Conservation (phyloP, 2,329 filamentous ascomycete genomes). For the Xylaria sp. region DNA sequence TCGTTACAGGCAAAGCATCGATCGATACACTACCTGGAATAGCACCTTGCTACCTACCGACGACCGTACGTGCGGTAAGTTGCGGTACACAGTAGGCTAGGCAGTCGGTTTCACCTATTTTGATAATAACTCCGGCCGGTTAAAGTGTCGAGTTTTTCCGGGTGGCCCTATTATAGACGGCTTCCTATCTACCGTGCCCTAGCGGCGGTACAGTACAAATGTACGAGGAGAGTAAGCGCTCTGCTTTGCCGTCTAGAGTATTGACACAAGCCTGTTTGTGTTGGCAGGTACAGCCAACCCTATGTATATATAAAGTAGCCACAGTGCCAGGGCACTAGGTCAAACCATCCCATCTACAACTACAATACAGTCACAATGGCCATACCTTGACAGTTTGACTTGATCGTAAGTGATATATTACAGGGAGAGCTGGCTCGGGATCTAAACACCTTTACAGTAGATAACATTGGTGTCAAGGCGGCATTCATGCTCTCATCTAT, state of each 20-base stretch:
- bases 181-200: background rate
- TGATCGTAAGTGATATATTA: slow-evolving; percentile 1
- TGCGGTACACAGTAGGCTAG: too few species aligned
- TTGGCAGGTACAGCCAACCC: background rate
- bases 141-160: slow-evolving; percentile 14
- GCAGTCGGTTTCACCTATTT: slow-evolving; percentile 2
- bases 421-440: background rate
- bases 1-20: background rate
- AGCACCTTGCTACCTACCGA: too few species aligned
- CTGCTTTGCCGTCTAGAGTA: background rate
- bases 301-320: too few species aligned
- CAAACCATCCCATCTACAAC: too few species aligned
- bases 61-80: too few species aligned
- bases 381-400: too few species aligned
- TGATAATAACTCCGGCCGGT: slow-evolving; percentile 6
- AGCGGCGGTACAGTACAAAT: background rate
- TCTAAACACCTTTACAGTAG: too few species aligned
- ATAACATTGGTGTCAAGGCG: too few species aligned
- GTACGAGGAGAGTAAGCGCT: slow-evolving; percentile 19
- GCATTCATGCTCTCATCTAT: background rate
- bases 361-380: too few species aligned
- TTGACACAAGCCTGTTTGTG: background rate
- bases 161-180: background rate
- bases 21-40: background rate
- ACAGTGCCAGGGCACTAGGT: too few species aligned